Evolutionary conservation across 495 filamentous ascomycete species (phyloP).

Genomic region (Opeltia flavorubescens): DNA sequence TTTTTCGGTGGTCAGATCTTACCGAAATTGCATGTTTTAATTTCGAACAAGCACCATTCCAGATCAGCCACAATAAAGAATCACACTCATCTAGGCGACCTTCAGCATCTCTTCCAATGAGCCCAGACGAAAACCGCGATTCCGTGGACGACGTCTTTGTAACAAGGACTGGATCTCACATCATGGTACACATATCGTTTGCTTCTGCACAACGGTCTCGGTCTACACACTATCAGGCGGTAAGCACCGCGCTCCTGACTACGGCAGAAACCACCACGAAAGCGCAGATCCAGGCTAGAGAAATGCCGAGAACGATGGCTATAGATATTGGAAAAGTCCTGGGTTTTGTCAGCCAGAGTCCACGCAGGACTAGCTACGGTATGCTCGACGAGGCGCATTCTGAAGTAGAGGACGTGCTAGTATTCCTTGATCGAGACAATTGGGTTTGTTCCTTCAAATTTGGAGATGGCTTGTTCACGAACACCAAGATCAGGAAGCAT

Average conservation of each 20-base stretch:
- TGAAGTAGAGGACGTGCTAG: neutral
- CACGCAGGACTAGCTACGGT: neutral
- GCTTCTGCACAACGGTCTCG: neutral
- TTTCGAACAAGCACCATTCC: neutral
- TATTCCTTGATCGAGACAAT: conserved; percentile 10
- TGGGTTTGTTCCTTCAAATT: conserved; percentile 12
- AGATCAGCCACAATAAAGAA: neutral
- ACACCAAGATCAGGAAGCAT: conserved; percentile 5
- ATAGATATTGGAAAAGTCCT: conserved; percentile 2
- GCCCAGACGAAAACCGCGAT: neutral
- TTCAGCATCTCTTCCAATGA: neutral
- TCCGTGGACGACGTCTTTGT: neutral
- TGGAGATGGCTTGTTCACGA: neutral
- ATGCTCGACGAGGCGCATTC: neutral
- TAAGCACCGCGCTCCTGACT: neutral
- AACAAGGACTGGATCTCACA: neutral
- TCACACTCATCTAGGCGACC: conserved; percentile 1
- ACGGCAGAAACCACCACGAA: neutral
- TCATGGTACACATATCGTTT: neutral
- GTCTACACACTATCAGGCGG: neutral
- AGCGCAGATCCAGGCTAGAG: neutral
- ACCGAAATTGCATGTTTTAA: neutral
- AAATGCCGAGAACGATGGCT: neutral
- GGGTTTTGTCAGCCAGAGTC: conserved; percentile 3
- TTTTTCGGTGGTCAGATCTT: conserved; percentile 6